Evolutionary conservation across 148 eudicot species (phyloP).

Genomic region (Fagopyrum esculentum): DNA sequence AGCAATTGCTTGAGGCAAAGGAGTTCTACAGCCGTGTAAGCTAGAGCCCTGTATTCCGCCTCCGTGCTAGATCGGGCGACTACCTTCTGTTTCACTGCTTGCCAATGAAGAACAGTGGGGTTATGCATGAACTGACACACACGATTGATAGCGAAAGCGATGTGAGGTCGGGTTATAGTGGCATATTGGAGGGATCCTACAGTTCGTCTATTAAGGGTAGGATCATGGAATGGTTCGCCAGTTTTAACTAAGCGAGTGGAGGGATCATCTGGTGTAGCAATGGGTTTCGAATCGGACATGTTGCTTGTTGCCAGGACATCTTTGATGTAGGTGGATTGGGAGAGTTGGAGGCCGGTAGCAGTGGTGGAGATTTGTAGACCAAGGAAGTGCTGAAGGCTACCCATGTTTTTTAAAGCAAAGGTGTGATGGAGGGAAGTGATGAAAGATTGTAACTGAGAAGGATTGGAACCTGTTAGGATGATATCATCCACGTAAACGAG

Average conservation of each 20-base stretch:
- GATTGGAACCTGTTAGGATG: not conserved
- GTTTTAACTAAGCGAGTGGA: not conserved
- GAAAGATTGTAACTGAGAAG: not conserved
- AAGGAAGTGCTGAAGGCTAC: not conserved
- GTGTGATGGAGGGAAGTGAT: not conserved
- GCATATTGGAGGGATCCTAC: too few relatives aligned
- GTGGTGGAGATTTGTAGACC: not conserved
- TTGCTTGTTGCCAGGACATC: not conserved
- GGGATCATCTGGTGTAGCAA: not conserved
- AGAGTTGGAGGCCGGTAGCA: not conserved
- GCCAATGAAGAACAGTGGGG: too few relatives aligned
- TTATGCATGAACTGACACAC: too few relatives aligned
- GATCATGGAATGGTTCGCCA: not conserved
- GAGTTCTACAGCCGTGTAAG: too few relatives aligned
- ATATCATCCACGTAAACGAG: too few relatives aligned
- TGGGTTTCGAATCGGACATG: not conserved
- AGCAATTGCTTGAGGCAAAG: too few relatives aligned
- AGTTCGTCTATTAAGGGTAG: too few relatives aligned
- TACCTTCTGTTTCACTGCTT: too few relatives aligned
- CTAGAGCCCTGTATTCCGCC: too few relatives aligned
- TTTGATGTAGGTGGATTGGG: not conserved
- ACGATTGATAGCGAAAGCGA: too few relatives aligned
- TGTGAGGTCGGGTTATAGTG: too few relatives aligned
- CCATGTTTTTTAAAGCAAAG: constrained; percentile 11
- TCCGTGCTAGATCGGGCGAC: too few relatives aligned